phyloP scores from a whole-genome alignment of 1,284 basidiomycete genomes.

The Pseudozyma hubeiensis region DNA sequence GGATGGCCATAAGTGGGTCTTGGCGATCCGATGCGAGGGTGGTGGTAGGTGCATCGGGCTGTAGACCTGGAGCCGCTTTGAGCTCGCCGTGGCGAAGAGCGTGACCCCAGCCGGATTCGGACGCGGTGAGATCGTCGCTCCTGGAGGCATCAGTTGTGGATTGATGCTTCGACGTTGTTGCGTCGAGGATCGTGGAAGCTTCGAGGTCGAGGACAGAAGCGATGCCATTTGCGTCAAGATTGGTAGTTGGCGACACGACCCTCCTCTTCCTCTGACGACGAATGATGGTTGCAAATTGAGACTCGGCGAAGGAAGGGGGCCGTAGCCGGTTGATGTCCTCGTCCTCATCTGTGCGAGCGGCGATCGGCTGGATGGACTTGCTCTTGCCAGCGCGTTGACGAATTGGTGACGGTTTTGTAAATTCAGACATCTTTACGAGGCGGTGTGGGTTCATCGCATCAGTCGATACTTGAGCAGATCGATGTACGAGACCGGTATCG shows the following conservation, averaged over 20 bases:
- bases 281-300: constrained; percentile 60
- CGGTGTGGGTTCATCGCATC: neutral
- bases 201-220: constrained; percentile 35
- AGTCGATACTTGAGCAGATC: too few relatives aligned
- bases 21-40: constrained; percentile 33
- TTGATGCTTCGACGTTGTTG: neutral
- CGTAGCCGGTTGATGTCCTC: constrained; percentile 6
- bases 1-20: constrained; percentile 46
- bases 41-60: constrained; percentile 14
- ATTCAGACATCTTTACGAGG: neutral
- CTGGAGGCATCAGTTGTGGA: neutral
- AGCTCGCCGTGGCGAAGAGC: constrained; percentile 35
- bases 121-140: constrained; percentile 12
- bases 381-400: constrained; percentile 27
- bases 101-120: constrained; percentile 22
- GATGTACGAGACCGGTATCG: neutral
- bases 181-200: constrained; percentile 7
- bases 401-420: constrained; percentile 15
- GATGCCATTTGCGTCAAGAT: constrained; percentile 15
- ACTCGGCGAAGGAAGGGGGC: constrained; percentile 55
- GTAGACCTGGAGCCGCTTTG: constrained; percentile 14
- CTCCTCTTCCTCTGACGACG: constrained; percentile 52
- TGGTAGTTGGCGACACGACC: constrained; percentile 46
- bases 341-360: neutral
- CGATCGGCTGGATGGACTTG: constrained; percentile 2